Conservation (phyloP, 495 filamentous ascomycete species). For the Podospora conica region DNA sequence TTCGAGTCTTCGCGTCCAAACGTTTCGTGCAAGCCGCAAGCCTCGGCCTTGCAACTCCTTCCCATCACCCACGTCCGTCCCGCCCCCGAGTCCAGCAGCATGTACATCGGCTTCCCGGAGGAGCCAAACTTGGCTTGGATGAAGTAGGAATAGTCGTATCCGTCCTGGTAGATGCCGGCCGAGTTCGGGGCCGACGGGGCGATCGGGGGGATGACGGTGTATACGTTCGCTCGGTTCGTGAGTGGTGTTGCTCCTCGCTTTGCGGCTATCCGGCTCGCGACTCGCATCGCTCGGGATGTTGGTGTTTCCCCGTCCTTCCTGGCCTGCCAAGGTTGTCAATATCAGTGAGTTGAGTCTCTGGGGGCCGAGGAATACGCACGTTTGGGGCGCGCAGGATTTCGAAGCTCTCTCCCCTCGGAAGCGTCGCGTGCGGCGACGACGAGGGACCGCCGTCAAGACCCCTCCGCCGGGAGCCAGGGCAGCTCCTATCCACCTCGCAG, state of each 20-base stretch:
- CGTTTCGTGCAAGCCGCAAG: slow-evolving; percentile 60
- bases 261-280: slow-evolving; percentile 13
- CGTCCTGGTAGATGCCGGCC: slow-evolving; percentile 65
- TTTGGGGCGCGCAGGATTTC: slow-evolving; percentile 1
- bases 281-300: slow-evolving; percentile 13
- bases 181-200: slow-evolving; percentile 51
- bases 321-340: slow-evolving; percentile 14
- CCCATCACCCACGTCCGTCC: slow-evolving; percentile 75
- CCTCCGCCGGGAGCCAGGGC: background rate
- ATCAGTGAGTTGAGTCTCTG: background rate
- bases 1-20: slow-evolving; percentile 58
- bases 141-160: slow-evolving; percentile 74
- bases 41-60: slow-evolving; percentile 51
- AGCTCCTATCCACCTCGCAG: slow-evolving; percentile 17
- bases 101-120: slow-evolving; percentile 54
- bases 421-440: background rate
- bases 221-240: slow-evolving; percentile 38
- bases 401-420: background rate
- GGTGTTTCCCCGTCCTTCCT: slow-evolving; percentile 5
- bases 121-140: slow-evolving; percentile 61
- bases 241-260: background rate
- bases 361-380: slow-evolving; percentile 14
- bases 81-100: slow-evolving; percentile 76
- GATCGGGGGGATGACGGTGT: slow-evolving; percentile 50
- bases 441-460: background rate